Percentiles rank a stretch among this genome's conserved stretches.
Conservation (phyloP, 2,329 filamentous ascomycete species). For the Rutstroemia sp. region DNA sequence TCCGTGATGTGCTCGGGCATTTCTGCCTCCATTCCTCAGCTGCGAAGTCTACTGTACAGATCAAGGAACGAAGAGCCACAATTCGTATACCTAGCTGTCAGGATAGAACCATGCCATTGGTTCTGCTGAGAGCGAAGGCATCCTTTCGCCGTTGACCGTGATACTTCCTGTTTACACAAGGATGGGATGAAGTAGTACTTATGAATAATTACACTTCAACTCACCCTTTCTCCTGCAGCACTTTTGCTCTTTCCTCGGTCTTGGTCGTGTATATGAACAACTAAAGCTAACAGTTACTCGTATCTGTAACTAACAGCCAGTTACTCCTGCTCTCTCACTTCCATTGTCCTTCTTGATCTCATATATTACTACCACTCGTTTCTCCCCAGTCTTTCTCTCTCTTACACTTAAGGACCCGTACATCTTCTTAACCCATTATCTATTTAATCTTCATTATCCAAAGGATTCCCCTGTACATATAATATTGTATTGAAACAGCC, state of each 20-base stretch:
- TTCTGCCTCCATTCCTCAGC: no score
- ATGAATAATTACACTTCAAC: background rate
- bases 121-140: background rate
- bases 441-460: no score
- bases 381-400: background rate
- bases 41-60: background rate
- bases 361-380: background rate
- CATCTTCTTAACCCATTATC: no score
- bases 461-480: no score
- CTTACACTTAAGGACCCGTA: no score
- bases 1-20: background rate
- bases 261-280: no score
- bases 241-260: background rate
- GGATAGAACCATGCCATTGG: background rate
- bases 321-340: background rate
- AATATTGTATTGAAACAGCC: no score
- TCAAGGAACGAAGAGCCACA: background rate
- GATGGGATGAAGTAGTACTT: background rate
- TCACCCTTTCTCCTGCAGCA: background rate
- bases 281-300: no score
- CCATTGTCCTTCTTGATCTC: background rate
- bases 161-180: background rate
- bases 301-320: no score
- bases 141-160: background rate
- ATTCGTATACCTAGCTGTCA: background rate